These are phyloP conservation scores for Parasarocladium wereldwijsianum DNA, from an alignment of 2,329 filamentous ascomycete species.

Conservation along the genomic window DNA sequence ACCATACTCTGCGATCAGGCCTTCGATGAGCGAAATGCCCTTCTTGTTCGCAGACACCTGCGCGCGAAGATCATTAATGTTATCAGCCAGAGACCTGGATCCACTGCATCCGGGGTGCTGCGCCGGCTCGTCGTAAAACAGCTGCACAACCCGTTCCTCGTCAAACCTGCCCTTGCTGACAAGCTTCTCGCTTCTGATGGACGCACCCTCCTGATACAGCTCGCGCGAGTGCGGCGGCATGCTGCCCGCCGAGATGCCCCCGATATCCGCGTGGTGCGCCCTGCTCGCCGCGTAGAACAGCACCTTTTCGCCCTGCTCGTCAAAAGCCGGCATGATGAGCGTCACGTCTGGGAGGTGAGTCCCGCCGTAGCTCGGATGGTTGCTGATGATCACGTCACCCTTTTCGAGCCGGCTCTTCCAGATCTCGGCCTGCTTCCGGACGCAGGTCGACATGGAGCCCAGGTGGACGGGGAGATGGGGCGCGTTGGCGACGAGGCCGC, in stretches of 20 bases:
- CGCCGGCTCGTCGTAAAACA: conserved; percentile 60
- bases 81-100: conserved; percentile 64
- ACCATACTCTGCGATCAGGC: conserved; percentile 63
- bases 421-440: conserved; percentile 62
- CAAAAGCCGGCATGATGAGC: conserved; percentile 66
- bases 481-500: conserved; percentile 64
- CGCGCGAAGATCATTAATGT: conserved; percentile 70
- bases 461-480: conserved; percentile 71
- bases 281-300: conserved; percentile 71
- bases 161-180: conserved; percentile 66
- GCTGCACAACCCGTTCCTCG: conserved; percentile 58
- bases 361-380: conserved; percentile 71
- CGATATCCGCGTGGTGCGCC: conserved; percentile 76
- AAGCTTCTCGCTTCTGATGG: conserved; percentile 52
- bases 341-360: conserved; percentile 76
- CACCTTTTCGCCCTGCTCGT: conserved; percentile 47
- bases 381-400: conserved; percentile 71
- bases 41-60: conserved; percentile 78
- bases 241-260: conserved; percentile 64
- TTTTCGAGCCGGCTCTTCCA: conserved; percentile 65
- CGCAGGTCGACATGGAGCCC: conserved; percentile 71
- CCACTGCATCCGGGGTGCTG: conserved; percentile 63
- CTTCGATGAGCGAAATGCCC: conserved; percentile 66
- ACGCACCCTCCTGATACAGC: conserved; percentile 47
- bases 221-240: conserved; percentile 65